Base-by-base conservation (phyloP, 495 filamentous ascomycete species). In the Penicillium pulvis region DNA sequence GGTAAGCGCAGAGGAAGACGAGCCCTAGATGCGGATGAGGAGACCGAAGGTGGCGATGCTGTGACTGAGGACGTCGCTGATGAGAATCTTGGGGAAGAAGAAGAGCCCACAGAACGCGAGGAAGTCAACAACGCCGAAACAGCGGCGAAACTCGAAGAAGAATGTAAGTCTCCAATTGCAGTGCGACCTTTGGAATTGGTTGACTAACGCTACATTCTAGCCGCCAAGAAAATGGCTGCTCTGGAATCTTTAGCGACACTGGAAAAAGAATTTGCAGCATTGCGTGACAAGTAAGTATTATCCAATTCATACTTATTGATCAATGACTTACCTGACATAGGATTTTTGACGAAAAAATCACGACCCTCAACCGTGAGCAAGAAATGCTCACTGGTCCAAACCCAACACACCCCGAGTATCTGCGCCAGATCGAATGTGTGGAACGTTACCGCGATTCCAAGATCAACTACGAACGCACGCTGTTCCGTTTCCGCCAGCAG, bases 331-430 rank as follows among this genome's bases (percentile, higher is more conserved):
- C 20, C 11, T 41, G 14, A 46, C 44, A 43, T 62, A 97, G 91
- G 58, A 84, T 97, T 28, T 93, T 90, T 69, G 89, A 95, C 60
- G 93, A 97, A 67, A 85, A 89, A 59, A 80, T 98, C 41, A 87
- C 87, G 11, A 84, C 89, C 63, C 75, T 93, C 45, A 88, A 93
- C 61, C 81, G 84, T 58, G 93, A 98, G 82, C 84, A 97, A 57
- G 86, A 88, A 28, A 86, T 94, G 82, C 82, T 98, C 31, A 82
- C 80, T 55, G 81, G 86, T 52, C 85, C 90, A 1, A 86, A 86
- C 52, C 88, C 87, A 26, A 89, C 84, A n/a, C 94, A 98, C 71
- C 90, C 91, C 31, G 93, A 96, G 69, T 90, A 90, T 57, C 77
- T 95, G 47, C 88, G 88, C 1, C 91, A 93, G 85, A 83, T 95